Evolutionary conservation across 768 basidiomycete species (phyloP), one percentile per base, ranked within the genome.

Genomic region (Tulasnella sp.): DNA sequence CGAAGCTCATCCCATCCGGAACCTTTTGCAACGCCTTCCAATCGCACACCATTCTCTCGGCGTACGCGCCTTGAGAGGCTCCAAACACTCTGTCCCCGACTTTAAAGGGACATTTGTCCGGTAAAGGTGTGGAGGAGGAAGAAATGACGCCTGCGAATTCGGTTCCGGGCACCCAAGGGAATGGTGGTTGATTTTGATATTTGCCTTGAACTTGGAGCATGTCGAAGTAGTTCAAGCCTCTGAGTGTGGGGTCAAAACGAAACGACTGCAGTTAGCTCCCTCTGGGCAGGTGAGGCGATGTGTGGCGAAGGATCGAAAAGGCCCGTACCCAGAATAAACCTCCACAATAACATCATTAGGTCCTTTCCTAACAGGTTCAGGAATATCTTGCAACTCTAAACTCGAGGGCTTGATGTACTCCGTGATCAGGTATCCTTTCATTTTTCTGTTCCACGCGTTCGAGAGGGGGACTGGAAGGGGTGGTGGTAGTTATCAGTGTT

Each of bases 71-170:
- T 80, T 93, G 90, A 0, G 85, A 86, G 15, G 88, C 88, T 7
- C 97, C 96, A 79, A 97, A 97, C 0, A 99, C 93, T 54, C 93
- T 85, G 78, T 97, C 93, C 3, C 97, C 97, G 2, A 86, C 88
- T 80, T 90, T 89, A 80, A 90, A 93, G 0, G 87, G 86, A 81
- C 94, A 97, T 8, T 90, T 92, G 37, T 86, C 81, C 3, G 96
- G 96, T 31, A 97, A 90, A 31, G 90, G 91, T n/a, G n/a, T n/a
- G 3, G 93, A 94, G 78, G 86, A 82, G 19, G 80, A 78, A 9
- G 91, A 85, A 77, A 99, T 90, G 75, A 83, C 86, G 0, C 97
- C 97, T 3, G 95, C 89, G 80, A 98, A 93, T 82, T 99, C 93
- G 45, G 88, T 85, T 94, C 93, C 67, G 93, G 85, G 3, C 88